Conservation (phyloP, 805 yeast genomes). For the Hanseniaspora nectarophila region DNA sequence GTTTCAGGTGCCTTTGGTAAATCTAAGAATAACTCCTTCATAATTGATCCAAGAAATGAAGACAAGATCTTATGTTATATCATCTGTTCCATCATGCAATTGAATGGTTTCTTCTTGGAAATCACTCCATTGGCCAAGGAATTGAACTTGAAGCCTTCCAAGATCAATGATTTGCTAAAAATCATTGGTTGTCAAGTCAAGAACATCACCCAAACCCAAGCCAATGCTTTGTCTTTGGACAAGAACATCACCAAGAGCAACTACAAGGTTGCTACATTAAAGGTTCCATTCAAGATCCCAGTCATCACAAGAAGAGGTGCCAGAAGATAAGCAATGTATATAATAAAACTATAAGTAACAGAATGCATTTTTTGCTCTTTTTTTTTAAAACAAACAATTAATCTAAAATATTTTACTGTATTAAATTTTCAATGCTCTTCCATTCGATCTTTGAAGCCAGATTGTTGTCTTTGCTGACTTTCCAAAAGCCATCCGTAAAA, state of each 20-base stretch:
- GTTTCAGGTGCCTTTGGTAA: constrained; percentile 53
- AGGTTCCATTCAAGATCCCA: constrained; percentile 83
- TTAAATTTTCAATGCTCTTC: constrained; percentile 35
- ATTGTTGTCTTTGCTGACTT: constrained; percentile 66
- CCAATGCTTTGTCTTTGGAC: constrained; percentile 59
- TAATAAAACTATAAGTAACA: too few species aligned
- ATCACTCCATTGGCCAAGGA: constrained; percentile 76
- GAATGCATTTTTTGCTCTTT: not conserved
- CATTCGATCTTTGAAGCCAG: constrained; percentile 68
- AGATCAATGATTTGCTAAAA: constrained; percentile 54
- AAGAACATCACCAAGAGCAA: constrained; percentile 42
- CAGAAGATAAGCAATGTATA: constrained; percentile 20
- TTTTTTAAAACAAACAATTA: not conserved
- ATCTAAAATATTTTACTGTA: constrained; percentile 20
- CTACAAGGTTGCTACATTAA: constrained; percentile 69
- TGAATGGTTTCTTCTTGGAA: constrained; percentile 64
- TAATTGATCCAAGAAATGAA: constrained; percentile 77
- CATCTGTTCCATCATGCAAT: constrained; percentile 57
- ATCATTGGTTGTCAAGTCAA: constrained; percentile 74
- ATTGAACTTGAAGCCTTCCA: constrained; percentile 66
- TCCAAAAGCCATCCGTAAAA: constrained; percentile 77
- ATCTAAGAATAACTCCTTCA: constrained; percentile 62
- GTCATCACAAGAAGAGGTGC: constrained; percentile 60
- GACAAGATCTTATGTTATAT: constrained; percentile 75
- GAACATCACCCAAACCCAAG: constrained; percentile 59